phyloP scores from a whole-genome alignment of 768 basidiomycete species.

The Boletus bicolor region DNA sequence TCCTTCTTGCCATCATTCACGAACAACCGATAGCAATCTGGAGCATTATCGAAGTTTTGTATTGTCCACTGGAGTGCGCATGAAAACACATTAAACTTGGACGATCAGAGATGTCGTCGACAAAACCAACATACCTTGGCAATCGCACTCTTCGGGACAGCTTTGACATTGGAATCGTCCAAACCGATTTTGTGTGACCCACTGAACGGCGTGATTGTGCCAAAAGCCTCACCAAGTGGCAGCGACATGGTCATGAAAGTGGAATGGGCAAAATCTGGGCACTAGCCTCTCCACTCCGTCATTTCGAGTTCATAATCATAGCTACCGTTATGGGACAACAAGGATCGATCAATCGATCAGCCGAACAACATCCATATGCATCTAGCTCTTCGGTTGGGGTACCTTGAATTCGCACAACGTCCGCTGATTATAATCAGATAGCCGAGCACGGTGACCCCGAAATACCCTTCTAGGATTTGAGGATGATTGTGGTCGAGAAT shows the following conservation, averaged over 20 bases:
- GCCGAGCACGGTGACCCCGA: too few relatives aligned
- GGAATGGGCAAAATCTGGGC: too few relatives aligned
- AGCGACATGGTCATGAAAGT: neutral
- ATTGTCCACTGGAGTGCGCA: slow-evolving; percentile 4
- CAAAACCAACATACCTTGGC: neutral
- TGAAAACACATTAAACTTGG: neutral
- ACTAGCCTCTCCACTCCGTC: neutral
- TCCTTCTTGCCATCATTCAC: slow-evolving; percentile 8
- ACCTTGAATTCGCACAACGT: too few relatives aligned
- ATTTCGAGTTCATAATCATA: neutral
- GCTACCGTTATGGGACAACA: neutral
- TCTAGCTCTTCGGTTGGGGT: too few relatives aligned
- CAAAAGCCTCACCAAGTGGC: neutral
- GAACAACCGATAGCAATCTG: slow-evolving; percentile 9
- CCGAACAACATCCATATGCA: neutral
- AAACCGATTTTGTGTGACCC: neutral
- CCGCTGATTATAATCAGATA: too few relatives aligned
- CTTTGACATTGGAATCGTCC: neutral
- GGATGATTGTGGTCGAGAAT: too few relatives aligned
- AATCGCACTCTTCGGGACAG: neutral
- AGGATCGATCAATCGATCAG: neutral
- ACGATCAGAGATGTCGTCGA: neutral
- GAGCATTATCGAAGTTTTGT: slow-evolving; percentile 3
- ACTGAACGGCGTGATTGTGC: neutral
- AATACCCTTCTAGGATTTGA: too few relatives aligned